Percentiles rank a stretch among this genome's conserved stretches.
phyloP scores from a whole-genome alignment of 2,329 filamentous ascomycete genomes.

The Diaporthe sp. region DNA sequence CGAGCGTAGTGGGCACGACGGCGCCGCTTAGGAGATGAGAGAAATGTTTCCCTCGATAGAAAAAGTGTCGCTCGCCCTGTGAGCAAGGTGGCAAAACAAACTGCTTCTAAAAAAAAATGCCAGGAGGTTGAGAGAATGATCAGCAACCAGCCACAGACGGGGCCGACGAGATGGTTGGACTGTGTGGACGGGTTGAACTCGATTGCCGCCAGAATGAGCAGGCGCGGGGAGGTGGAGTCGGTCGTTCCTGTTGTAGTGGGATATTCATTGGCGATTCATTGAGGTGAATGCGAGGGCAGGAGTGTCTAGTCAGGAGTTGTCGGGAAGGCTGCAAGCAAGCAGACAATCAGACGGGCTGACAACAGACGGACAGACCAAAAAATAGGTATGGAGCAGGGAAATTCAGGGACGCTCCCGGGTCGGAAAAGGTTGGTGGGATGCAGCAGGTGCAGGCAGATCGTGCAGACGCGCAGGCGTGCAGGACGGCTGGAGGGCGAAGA shows the following conservation, averaged over 20 bases:
- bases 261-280: conserved; percentile 34
- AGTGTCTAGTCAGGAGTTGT: not conserved
- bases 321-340: conserved; percentile 2
- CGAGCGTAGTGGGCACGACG: conserved; percentile 25
- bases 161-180: not conserved
- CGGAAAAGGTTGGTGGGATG: conserved; percentile 2
- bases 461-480: not conserved
- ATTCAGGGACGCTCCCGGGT: not conserved
- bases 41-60: not conserved
- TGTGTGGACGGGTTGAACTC: not conserved
- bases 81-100: not conserved
- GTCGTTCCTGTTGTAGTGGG: conserved; percentile 26
- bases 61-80: not conserved
- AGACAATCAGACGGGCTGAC: not conserved
- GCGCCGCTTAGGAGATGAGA: conserved; percentile 1
- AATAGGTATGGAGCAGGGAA: conserved; percentile 1
- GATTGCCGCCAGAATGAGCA: conserved; percentile 16
- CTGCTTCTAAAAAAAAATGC: not conserved
- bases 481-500: not conserved
- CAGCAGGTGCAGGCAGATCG: conserved; percentile 15
- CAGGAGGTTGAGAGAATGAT: not conserved
- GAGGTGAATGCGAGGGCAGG: not conserved
- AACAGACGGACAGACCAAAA: not conserved
- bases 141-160: conserved; percentile 1
- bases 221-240: conserved; percentile 22